Base-by-base conservation (phyloP, 345 rosid genomes). In the Camelina neglecta region DNA sequence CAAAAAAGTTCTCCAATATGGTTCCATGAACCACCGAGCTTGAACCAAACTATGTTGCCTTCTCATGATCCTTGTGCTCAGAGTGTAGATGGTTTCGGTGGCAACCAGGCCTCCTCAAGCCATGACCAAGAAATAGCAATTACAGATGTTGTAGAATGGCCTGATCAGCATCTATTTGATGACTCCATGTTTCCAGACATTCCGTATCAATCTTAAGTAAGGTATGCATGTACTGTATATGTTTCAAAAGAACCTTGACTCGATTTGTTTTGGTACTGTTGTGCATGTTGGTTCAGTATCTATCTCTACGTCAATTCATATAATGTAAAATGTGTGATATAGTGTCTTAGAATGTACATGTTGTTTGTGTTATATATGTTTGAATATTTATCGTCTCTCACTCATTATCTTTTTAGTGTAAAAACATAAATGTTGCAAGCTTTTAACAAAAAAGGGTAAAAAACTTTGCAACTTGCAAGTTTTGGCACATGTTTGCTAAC, bases 81-180 rank as follows among this genome's bases (percentile, higher is more conserved):
- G 61, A 49, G 42, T 50, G 51, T 69, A 39, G 70, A 69, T 16
- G 70, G 72, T 21, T 39, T 68, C 31, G n/a, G 41, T 18, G 13
- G 50, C 57, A 69, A 71, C 55, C 76, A 64, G 13, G 72, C 68
- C 16, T 66, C 72, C 49, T 79, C 78, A 47, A 67, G 70, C 81
- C 61, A 65, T 67, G 79, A 69, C 63, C 74, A 73, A 60, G 78
- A 61, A 49, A 18, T 24, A 49, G 74, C 77, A 72, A 36, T 54
- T 20, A 18, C 78, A 39, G 57, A 24, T 24, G 12, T 67, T 9
- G 45, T 18, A 64, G 74, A 36, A 11, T 79, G 74, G 75, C 71
- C 81, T 73, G 79, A 79, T 60, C 74, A 53, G 31, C 65, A 53
- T 39, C 60, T 67, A 59, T 74, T 79, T 48, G 75, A 79, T 74